Base-by-base conservation (phyloP, 257 asterid species). In the Solanum pennellii region DNA sequence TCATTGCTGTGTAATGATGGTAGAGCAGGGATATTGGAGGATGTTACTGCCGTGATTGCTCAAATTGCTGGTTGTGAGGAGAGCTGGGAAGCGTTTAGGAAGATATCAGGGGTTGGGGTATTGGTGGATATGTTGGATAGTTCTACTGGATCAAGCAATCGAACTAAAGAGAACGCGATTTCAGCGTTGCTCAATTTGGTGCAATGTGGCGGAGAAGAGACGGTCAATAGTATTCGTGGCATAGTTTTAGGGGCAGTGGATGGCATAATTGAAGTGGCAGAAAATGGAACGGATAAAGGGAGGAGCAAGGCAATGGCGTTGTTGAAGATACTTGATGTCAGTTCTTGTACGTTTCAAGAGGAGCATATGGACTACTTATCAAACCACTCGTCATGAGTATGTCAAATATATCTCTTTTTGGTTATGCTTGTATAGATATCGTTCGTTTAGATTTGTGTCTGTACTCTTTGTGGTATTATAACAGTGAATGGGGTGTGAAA, bases 41-140 rank as follows among this genome's bases (percentile, higher is more conserved):
- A 97, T 79, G 96, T 97, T 10, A 97, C 99, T 0, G 99, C 99
- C 1, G 99, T 97, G 88, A 93, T 97, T 42, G 98, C 99, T 2
- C 99, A 97, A 88, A 90, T 97, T 7, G 98, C 98, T 0, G 99
- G 98, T 8, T 95, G 98, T 74, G 97, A 92, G 90, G 98, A 97
- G 91, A 92, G 98, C 89, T 94, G 95, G 95, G 98, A 93, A 72
- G 95, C 93, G 31, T 93, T 95, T 73, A 92, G 92, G 86, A 93
- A 89, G 92, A 94, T 92, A 6, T 89, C 94, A 65, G 98, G 98
- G 42, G 76, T 93, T 6, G 94, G 94, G 74, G 93, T 97, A 76
- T 86, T 97, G 95, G 92, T 95, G 90, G 99, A 95, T 91, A 87
- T 97, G 91, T 66, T 97, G 90, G 99, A 97, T 33, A 91, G 88